These are phyloP conservation scores for Neurospora sp. DNA, from an alignment of 495 filamentous ascomycete species.

Conservation along the genomic window DNA sequence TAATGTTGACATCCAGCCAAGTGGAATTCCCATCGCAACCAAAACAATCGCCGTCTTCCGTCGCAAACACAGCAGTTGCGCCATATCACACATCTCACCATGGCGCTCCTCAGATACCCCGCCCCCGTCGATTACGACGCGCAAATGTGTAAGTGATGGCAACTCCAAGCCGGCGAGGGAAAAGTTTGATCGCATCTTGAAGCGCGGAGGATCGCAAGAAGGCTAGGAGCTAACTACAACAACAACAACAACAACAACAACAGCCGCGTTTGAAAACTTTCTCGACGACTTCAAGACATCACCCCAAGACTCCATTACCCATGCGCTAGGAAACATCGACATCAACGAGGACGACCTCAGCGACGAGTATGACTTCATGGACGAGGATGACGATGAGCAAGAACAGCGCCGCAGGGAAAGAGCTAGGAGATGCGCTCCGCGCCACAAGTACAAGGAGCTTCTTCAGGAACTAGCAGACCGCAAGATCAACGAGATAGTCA, in stretches of 20 bases:
- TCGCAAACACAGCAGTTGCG: too few species aligned
- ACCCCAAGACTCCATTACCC: conserved; percentile 58
- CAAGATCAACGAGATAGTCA: conserved; percentile 57
- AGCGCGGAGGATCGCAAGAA: background rate
- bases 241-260: conserved; percentile 16
- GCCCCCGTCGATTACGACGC: conserved; percentile 74
- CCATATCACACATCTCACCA: too few species aligned
- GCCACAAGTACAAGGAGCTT: conserved; percentile 83
- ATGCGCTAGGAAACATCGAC: conserved; percentile 72
- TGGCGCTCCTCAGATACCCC: conserved; percentile 65
- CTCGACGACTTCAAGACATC: conserved; percentile 79
- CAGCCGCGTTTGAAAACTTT: conserved; percentile 76
- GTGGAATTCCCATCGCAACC: background rate
- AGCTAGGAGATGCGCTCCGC: conserved; percentile 40
- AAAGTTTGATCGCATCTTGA: background rate
- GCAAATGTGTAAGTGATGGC: conserved; percentile 55
- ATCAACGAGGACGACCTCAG: conserved; percentile 82
- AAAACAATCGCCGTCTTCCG: background rate
- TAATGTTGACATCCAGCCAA: background rate
- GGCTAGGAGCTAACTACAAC: background rate
- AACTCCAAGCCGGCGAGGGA: background rate
- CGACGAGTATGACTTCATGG: conserved; percentile 93
- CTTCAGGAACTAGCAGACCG: conserved; percentile 83
- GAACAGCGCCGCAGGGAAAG: conserved; percentile 35
- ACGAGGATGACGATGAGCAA: conserved; percentile 62